These are phyloP conservation scores for Pichia inconspicua DNA, from an alignment of 1,139 yeast species.

Conservation along the genomic window DNA sequence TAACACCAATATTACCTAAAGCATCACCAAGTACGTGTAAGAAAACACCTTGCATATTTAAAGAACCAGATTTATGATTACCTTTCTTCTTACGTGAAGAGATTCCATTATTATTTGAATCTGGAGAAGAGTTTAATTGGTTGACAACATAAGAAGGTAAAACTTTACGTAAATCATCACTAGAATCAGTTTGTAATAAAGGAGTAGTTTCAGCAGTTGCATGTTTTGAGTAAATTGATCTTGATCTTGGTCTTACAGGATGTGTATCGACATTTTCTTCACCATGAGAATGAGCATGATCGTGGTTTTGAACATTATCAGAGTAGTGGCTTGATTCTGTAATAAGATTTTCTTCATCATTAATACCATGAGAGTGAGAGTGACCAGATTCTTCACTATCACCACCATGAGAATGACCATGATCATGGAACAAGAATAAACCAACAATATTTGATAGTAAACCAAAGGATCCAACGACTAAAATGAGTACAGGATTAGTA, in stretches of 20 bases:
- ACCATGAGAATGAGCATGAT: conserved; percentile 9
- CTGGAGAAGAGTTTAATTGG: conserved; percentile 8
- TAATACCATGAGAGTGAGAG: conserved; percentile 15
- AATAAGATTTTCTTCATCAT: conserved; percentile 6
- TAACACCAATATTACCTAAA: conserved; percentile 90
- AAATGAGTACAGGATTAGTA: conserved; percentile 69
- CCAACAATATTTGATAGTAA: conserved; percentile 78
- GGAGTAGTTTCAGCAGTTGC: conserved; percentile 7
- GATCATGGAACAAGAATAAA: conserved; percentile 82
- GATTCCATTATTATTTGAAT: not conserved
- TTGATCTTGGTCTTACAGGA: conserved; percentile 4
- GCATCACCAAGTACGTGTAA: conserved; percentile 96
- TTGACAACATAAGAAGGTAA: conserved; percentile 28
- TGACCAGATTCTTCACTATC: conserved; percentile 22
- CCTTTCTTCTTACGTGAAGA: conserved; percentile 1
- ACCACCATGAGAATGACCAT: conserved; percentile 49
- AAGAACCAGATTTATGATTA: conserved; percentile 37
- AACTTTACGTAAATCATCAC: conserved; percentile 26
- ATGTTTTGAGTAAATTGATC: conserved; percentile 8
- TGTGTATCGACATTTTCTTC: conserved; percentile 5
- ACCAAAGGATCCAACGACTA: conserved; percentile 79
- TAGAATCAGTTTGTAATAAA: conserved; percentile 2
- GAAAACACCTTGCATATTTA: conserved; percentile 96
- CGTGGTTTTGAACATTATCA: conserved; percentile 6
- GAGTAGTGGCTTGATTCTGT: not conserved